phyloP scores from a whole-genome alignment of 495 filamentous ascomycete genomes.

The Xylaria acuta region DNA sequence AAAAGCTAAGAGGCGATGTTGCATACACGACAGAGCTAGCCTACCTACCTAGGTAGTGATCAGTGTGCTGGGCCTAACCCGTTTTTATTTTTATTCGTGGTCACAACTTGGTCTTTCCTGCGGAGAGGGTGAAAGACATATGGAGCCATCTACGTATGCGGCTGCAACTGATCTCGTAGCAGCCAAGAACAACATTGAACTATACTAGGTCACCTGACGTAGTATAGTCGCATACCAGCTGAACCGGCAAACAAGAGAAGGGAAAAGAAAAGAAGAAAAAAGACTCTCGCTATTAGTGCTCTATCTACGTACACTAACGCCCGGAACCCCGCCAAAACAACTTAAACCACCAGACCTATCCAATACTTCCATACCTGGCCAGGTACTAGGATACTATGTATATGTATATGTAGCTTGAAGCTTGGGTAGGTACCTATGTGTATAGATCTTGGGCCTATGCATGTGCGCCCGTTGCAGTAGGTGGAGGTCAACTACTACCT shows the following conservation, averaged over 20 bases:
- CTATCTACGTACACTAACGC: background rate
- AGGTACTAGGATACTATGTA: background rate
- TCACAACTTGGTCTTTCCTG: background rate
- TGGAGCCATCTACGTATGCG: slow-evolving; percentile 10
- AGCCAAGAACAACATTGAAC: background rate
- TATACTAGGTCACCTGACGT: background rate
- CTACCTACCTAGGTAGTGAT: slow-evolving; percentile 8
- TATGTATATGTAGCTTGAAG: background rate
- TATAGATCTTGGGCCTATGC: background rate
- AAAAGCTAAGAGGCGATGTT: background rate
- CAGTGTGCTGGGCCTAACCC: slow-evolving; percentile 12
- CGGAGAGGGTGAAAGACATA: background rate
- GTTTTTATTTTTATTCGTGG: slow-evolving; percentile 1
- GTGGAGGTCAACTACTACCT: background rate
- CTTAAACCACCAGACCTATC: background rate
- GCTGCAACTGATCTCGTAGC: background rate
- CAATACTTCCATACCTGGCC: background rate
- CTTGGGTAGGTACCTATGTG: background rate
- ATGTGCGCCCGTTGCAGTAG: background rate
- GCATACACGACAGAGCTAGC: background rate
- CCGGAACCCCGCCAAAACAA: background rate
- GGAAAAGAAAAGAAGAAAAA: background rate
- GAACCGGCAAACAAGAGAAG: background rate
- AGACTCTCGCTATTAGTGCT: background rate
- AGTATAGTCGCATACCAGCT: background rate